Evolutionary conservation across 495 filamentous ascomycete genomes (phyloP).

Genomic region (Haplographium delicatum): DNA sequence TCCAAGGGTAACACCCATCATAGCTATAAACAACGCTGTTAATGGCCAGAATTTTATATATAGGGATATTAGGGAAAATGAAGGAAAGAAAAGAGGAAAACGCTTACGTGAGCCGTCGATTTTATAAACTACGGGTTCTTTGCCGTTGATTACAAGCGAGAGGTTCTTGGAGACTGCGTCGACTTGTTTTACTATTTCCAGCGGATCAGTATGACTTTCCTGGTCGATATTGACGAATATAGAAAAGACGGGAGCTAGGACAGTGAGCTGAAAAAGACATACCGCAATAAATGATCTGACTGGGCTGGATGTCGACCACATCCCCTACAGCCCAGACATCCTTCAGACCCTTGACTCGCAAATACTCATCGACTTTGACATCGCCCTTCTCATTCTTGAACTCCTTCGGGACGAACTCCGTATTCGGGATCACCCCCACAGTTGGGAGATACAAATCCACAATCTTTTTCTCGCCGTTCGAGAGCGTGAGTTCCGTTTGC

Average conservation of each 20-base stretch:
- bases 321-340: constrained; percentile 42
- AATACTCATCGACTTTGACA: constrained; percentile 31
- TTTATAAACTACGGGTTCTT: constrained; percentile 35
- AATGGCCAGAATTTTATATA: too few relatives aligned
- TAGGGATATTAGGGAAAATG: background rate
- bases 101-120: constrained; percentile 24
- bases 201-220: background rate
- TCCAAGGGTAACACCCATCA: constrained; percentile 20
- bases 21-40: too few relatives aligned
- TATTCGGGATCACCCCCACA: constrained; percentile 38
- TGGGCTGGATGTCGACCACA: constrained; percentile 15
- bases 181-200: constrained; percentile 13
- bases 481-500: constrained; percentile 23
- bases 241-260: too few relatives aligned
- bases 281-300: constrained; percentile 15
- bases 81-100: background rate
- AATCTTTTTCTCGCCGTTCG: constrained; percentile 22
- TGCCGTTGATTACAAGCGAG: constrained; percentile 24
- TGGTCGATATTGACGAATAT: background rate
- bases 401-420: constrained; percentile 27
- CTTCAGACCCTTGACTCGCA: constrained; percentile 30
- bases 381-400: constrained; percentile 31
- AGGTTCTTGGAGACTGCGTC: constrained; percentile 17
- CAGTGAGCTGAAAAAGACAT: background rate
- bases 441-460: constrained; percentile 41